Evolutionary conservation across 352 stramenopile genomes (phyloP).

Genomic region (Phytopythium mirpurense): DNA sequence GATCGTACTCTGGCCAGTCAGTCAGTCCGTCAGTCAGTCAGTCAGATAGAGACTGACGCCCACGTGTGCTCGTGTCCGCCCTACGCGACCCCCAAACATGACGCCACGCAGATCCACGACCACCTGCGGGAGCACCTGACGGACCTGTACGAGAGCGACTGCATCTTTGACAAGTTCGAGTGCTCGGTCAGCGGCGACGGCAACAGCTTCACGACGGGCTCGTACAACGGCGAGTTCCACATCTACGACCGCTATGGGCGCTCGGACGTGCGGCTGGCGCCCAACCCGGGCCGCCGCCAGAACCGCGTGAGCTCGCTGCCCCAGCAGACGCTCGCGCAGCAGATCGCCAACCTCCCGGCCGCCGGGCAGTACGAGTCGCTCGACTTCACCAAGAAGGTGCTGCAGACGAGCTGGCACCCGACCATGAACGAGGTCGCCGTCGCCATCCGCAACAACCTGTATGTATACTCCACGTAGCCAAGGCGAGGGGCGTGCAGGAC

Average conservation of each 20-base stretch:
- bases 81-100: no score
- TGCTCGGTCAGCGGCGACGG: slow-evolving; percentile 88
- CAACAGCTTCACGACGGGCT: slow-evolving; percentile 92
- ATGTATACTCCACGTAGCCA: slow-evolving; percentile 68
- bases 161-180: slow-evolving; percentile 98
- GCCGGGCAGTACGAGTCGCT: slow-evolving; percentile 40
- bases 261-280: slow-evolving; percentile 66
- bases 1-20: slow-evolving; percentile 1
- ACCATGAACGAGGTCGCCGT: slow-evolving; percentile 75
- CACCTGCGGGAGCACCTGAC: slow-evolving; percentile 83
- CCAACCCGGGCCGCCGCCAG: slow-evolving; percentile 24
- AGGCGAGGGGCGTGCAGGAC: no score
- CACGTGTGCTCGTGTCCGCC: no score
- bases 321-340: slow-evolving; percentile 55
- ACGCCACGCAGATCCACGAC: slow-evolving; percentile 87
- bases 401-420: slow-evolving; percentile 84
- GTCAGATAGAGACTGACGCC: no score
- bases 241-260: slow-evolving; percentile 87
- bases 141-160: slow-evolving; percentile 95
- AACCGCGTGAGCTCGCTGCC: slow-evolving; percentile 48
- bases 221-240: slow-evolving; percentile 94
- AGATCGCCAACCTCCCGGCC: slow-evolving; percentile 33
- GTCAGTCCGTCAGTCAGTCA: no score
- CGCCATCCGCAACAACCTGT: slow-evolving; percentile 79
- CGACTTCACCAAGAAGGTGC: slow-evolving; percentile 84